Evolutionary conservation across 2,329 filamentous ascomycete genomes (phyloP), one percentile per base, ranked within the genome.

Genomic region (Colletotrichum orchidophilum): DNA sequence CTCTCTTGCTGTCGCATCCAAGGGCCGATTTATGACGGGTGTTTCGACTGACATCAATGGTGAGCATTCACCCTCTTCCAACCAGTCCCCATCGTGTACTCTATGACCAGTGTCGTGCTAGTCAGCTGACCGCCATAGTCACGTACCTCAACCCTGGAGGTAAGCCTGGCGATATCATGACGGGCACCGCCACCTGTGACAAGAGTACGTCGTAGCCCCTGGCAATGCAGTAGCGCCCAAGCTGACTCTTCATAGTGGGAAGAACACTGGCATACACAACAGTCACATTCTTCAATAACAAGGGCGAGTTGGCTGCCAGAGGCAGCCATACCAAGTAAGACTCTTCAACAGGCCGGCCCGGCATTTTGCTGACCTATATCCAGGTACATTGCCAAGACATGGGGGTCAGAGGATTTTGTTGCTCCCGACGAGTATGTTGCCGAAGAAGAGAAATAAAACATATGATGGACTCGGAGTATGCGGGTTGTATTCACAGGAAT

Each of bases 281-380:
- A 0, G 83, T 92, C 18, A 84, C 85, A 0, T 92, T 92, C 73
- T 85, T 80, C 63, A 91, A 92, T 72, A 80, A 80, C 61, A 86
- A 89, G 71, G 89, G 89, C 6, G 85, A 92, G 53, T 77, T 92
- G 4, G 87, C 88, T 12, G 90, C 90, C 0, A 81, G 90, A 57
- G 90, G 90, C 53, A 92, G 89, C 73, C 90, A 92, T 76, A 92
- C 90, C 15, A 92, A 92, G 90, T 91, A 75, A 77, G 85, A 73
- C 39, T 24, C 54, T 18, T 3, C 6, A 24, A 50, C 6, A 5
- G 13, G 1, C 42, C 11, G 4, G 9, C 11, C n/a, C 26, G 24
- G 13, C 12, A 18, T 13, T 7, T 21, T 18, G 33, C 29, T 55
- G 46, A 57, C 53, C 70, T 46, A 2, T 7, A 5, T 13, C 1